phyloP scores from a whole-genome alignment of 2,329 filamentous ascomycete species.

The Sclerotinia nivalis region DNA sequence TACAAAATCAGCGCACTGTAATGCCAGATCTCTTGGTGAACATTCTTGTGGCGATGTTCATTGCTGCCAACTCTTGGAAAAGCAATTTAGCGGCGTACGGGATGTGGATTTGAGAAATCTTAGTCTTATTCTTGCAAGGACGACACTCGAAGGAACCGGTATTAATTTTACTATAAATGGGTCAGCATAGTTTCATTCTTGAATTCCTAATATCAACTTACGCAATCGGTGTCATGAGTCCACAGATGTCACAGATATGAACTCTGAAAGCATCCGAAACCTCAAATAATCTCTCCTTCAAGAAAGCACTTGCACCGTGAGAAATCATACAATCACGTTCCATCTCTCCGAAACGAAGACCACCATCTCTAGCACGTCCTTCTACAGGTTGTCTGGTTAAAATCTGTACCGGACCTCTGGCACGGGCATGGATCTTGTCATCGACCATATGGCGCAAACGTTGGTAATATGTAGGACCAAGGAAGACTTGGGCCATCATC shows the following conservation, averaged over 20 bases:
- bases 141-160: slow-evolving; percentile 96
- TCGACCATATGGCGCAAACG: slow-evolving; percentile 99
- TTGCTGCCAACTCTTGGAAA: slow-evolving; percentile 95
- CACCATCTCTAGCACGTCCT: slow-evolving; percentile 96
- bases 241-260: slow-evolving; percentile 97
- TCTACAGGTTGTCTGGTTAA: slow-evolving; percentile 96
- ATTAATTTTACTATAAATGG: slow-evolving; percentile 71
- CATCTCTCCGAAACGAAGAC: slow-evolving; percentile 99
- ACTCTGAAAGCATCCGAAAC: slow-evolving; percentile 98
- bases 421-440: slow-evolving; percentile 99
- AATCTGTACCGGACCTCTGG: slow-evolving; percentile 94
- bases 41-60: slow-evolving; percentile 98
- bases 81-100: slow-evolving; percentile 97
- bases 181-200: background rate
- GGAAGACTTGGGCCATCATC: slow-evolving; percentile 90
- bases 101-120: slow-evolving; percentile 96
- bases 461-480: slow-evolving; percentile 98
- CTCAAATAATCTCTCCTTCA: slow-evolving; percentile 96
- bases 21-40: slow-evolving; percentile 84
- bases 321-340: slow-evolving; percentile 99
- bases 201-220: slow-evolving; percentile 56
- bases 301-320: slow-evolving; percentile 94
- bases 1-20: slow-evolving; percentile 58
- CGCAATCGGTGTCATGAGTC: slow-evolving; percentile 98
- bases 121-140: slow-evolving; percentile 98